phyloP scores from a whole-genome alignment of 371 early-diverging fungal species.

The Mucor lusitanicus region DNA sequence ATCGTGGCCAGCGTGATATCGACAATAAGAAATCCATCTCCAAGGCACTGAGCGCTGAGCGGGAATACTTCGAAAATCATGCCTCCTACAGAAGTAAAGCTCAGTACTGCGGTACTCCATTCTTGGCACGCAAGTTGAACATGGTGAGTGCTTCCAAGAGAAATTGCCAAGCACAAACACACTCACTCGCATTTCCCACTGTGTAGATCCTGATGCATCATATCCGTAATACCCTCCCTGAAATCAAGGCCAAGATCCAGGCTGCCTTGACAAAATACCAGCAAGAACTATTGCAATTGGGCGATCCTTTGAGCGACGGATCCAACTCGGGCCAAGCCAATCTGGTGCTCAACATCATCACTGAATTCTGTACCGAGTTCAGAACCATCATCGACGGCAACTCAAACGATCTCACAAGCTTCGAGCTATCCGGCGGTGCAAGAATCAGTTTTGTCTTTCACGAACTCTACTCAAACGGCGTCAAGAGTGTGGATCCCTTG shows the following conservation, averaged over 20 bases:
- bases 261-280: conserved; percentile 82
- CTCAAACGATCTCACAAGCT: conserved; percentile 87
- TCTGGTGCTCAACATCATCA: conserved; percentile 91
- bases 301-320: conserved; percentile 82
- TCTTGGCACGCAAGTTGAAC: conserved; percentile 94
- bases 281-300: conserved; percentile 83
- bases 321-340: conserved; percentile 70
- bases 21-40: conserved; percentile 87
- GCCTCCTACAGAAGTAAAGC: conserved; percentile 93
- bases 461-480: conserved; percentile 89
- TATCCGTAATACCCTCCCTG: conserved; percentile 94
- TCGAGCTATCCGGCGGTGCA: conserved; percentile 97
- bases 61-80: conserved; percentile 93
- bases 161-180: background rate
- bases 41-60: conserved; percentile 88
- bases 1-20: conserved; percentile 97
- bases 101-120: conserved; percentile 98
- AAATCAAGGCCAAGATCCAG: conserved; percentile 95
- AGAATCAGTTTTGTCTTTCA: conserved; percentile 98
- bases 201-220: conserved; percentile 94
- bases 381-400: conserved; percentile 93
- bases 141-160: conserved; percentile 44
- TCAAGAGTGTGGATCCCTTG: conserved; percentile 94
- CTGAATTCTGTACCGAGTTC: conserved; percentile 96
- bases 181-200: background rate